A percentile compares a stretch with the other conserved stretches of the same genome.
phyloP scores from a whole-genome alignment of 805 yeast species.

The Teunomyces funiuensis region DNA sequence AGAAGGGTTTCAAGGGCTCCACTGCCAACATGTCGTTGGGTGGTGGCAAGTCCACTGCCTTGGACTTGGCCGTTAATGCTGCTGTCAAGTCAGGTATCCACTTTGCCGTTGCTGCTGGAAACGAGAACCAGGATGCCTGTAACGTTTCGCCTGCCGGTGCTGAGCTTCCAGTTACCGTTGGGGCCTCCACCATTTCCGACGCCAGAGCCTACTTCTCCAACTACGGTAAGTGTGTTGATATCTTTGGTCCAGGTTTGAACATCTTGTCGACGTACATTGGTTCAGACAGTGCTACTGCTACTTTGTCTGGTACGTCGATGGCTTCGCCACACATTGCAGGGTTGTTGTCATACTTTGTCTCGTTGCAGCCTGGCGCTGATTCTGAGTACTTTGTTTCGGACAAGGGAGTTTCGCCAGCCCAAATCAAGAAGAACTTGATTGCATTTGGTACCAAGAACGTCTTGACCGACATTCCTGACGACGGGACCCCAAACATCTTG shows the following conservation, averaged over 20 bases:
- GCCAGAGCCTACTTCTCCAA: slow-evolving; percentile 53
- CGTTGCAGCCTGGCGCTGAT: slow-evolving; percentile 51
- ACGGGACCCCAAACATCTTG: slow-evolving; percentile 55
- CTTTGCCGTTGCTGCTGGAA: slow-evolving; percentile 65
- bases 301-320: slow-evolving; percentile 64
- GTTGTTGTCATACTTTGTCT: slow-evolving; percentile 53
- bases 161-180: slow-evolving; percentile 53
- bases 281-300: slow-evolving; percentile 48
- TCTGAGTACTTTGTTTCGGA: slow-evolving; percentile 47
- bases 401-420: slow-evolving; percentile 49
- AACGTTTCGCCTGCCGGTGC: slow-evolving; percentile 61
- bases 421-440: slow-evolving; percentile 53
- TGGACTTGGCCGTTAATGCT: slow-evolving; percentile 59
- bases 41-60: slow-evolving; percentile 55
- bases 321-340: slow-evolving; percentile 63
- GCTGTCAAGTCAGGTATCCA: slow-evolving; percentile 57
- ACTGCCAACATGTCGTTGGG: slow-evolving; percentile 65
- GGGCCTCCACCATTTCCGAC: slow-evolving; percentile 47
- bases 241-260: slow-evolving; percentile 58
- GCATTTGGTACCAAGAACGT: slow-evolving; percentile 50
- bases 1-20: slow-evolving; percentile 55
- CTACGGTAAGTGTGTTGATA: slow-evolving; percentile 53
- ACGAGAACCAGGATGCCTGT: slow-evolving; percentile 61
- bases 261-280: slow-evolving; percentile 57
- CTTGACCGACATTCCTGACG: slow-evolving; percentile 44